A percentile compares a stretch with the other conserved stretches of the same genome.
phyloP scores from a whole-genome alignment of 2,329 filamentous ascomycete species.

The Colletotrichum magnum region DNA sequence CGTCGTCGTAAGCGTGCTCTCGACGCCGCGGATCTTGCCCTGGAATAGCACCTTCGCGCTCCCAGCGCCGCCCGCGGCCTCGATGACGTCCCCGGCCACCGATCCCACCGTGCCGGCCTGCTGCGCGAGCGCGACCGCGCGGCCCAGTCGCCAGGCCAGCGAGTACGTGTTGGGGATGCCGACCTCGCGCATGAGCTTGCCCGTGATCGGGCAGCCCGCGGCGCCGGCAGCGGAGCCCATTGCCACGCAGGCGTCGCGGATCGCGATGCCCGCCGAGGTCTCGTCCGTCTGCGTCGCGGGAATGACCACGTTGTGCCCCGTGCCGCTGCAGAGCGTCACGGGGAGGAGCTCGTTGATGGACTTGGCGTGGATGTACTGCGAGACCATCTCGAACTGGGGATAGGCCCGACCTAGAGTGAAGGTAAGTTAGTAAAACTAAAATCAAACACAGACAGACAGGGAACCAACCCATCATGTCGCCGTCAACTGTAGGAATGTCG shows the following conservation, averaged over 20 bases:
- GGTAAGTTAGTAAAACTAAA: neutral
- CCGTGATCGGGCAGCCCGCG: constrained; percentile 50
- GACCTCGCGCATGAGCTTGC: constrained; percentile 49
- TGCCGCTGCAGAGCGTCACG: constrained; percentile 44
- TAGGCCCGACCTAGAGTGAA: constrained; percentile 44
- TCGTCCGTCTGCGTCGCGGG: constrained; percentile 42
- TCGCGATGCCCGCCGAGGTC: constrained; percentile 43
- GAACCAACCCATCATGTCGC: constrained; percentile 54
- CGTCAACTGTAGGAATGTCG: constrained; percentile 52
- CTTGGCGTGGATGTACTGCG: constrained; percentile 48
- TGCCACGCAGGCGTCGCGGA: constrained; percentile 46
- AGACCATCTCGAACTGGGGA: constrained; percentile 47
- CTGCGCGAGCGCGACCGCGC: constrained; percentile 61
- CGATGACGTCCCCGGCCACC: constrained; percentile 53
- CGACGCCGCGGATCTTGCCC: constrained; percentile 47
- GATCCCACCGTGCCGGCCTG: constrained; percentile 58
- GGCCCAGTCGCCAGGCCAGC: constrained; percentile 62
- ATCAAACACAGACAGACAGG: constrained; percentile 40
- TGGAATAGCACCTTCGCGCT: constrained; percentile 45
- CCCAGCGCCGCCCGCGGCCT: constrained; percentile 53
- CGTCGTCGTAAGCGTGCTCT: constrained; percentile 60
- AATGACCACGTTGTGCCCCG: constrained; percentile 43
- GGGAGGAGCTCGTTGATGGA: constrained; percentile 46
- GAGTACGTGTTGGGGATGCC: constrained; percentile 54
- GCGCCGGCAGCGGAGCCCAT: constrained; percentile 52